phyloP scores from a whole-genome alignment of 2,329 filamentous ascomycete genomes.

The Trichoderma sp. region DNA sequence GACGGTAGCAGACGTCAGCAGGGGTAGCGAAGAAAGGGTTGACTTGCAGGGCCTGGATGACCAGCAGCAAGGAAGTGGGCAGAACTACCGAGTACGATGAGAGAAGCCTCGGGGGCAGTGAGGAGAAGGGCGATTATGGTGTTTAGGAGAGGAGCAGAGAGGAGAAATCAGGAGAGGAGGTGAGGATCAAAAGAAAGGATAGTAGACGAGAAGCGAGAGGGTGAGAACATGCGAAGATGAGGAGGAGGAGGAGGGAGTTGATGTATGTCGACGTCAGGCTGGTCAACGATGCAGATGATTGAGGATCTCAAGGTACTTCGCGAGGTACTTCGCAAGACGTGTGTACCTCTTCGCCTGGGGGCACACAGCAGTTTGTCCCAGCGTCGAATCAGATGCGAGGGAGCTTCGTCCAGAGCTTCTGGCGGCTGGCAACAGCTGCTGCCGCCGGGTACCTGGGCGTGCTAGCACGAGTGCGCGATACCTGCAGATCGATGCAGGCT shows the following conservation, averaged over 20 bases:
- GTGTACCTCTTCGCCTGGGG: no score
- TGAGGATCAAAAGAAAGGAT: not conserved
- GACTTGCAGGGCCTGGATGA: conserved; percentile 26
- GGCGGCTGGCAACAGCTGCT: conserved; percentile 3
- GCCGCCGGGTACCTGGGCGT: not conserved
- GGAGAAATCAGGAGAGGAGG: not conserved
- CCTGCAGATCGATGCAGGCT: not conserved
- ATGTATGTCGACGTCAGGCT: not conserved
- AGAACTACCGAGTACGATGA: conserved; percentile 19
- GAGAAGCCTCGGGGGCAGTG: conserved; percentile 8
- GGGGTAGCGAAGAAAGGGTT: conserved; percentile 27
- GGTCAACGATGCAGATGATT: not conserved
- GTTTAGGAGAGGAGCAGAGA: conserved; percentile 14
- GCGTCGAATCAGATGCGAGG: not conserved
- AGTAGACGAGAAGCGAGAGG: not conserved
- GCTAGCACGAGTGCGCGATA: not conserved
- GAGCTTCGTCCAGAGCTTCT: conserved; percentile 8
- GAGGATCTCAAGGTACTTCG: no score
- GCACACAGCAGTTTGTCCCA: not conserved
- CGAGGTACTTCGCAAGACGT: no score
- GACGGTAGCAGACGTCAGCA: conserved; percentile 27
- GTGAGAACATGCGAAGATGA: not conserved
- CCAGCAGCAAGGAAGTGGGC: conserved; percentile 23
- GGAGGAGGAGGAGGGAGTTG: not conserved
- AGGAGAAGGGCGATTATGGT: conserved; percentile 8